Evolutionary conservation across 108 stramenopile species (phyloP).

Genomic region (Nitzschia sp.): DNA sequence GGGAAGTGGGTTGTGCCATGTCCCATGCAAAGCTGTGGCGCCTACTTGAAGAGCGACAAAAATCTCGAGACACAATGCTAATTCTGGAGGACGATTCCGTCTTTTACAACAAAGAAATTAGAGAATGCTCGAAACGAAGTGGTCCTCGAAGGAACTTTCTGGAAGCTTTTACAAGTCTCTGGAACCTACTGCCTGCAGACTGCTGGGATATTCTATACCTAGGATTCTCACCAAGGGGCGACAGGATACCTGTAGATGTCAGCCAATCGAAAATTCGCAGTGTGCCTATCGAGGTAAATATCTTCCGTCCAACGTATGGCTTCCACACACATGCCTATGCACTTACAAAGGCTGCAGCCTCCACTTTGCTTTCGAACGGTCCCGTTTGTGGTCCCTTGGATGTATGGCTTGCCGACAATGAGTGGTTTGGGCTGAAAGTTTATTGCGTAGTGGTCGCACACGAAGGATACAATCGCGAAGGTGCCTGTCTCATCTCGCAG

Average conservation of each 20-base stretch:
- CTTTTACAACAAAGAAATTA: conserved; percentile 7
- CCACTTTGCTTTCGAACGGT: conserved; percentile 15
- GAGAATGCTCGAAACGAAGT: not conserved
- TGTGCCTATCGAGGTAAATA: not conserved
- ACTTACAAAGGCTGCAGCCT: conserved; percentile 21
- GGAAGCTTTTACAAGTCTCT: conserved; percentile 14
- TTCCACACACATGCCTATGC: conserved; percentile 53
- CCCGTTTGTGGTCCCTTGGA: conserved; percentile 45
- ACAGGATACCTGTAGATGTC: not conserved
- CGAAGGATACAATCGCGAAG: not conserved
- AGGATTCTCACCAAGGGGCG: conserved; percentile 44
- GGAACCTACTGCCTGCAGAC: conserved; percentile 25
- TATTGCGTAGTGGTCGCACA: conserved; percentile 33
- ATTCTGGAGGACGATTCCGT: conserved; percentile 33
- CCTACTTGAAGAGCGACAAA: not conserved
- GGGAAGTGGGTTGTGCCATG: conserved; percentile 50
- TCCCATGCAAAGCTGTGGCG: conserved; percentile 44
- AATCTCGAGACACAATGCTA: conserved; percentile 9
- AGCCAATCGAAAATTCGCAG: not conserved
- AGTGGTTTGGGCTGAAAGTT: conserved; percentile 44
- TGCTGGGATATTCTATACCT: conserved; percentile 48
- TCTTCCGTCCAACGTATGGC: conserved; percentile 45
- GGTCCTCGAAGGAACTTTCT: not conserved
- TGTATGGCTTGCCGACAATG: conserved; percentile 54
- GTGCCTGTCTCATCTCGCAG: not conserved